Base-by-base conservation (phyloP, 768 basidiomycete species). In the Russula olivacea region DNA sequence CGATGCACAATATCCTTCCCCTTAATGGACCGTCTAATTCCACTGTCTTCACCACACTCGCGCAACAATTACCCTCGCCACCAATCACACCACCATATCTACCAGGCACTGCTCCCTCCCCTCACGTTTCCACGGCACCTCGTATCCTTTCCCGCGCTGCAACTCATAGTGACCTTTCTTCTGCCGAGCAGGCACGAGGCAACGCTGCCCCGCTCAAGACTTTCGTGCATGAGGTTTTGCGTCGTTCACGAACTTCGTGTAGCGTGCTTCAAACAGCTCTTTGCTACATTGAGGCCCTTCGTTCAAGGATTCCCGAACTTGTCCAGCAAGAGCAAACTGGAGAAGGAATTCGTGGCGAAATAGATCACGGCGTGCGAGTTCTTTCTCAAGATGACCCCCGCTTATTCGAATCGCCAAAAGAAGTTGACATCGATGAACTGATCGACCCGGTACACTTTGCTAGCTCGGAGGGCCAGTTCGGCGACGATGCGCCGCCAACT, bases 171-270 rank as follows among this genome's bases (percentile, higher is more conserved):
- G 53, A 49, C 66, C 34, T 64, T 61, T 61, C 71, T 59, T 52
- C 58, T 59, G 38, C 60, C 41, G 66, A 68, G 43, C 57, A 64
- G 32, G 66, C 69, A 15, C 69, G 59, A 12, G 68, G 71, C 65
- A 77, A 78, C 52, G 71, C 83, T 19, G 75, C 83, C 9, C 86
- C 88, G 9, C 80, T 91, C 66, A 86, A 82, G 66, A 78, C 81
- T 5, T 96, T 96, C 69, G 90, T 96, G 32, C 88, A 91, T 71
- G 92, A 96, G 74, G 89, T 94, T 9, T 80, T 96, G 15, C 82
- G 90, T 56, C 87, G 93, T 41, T 93, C 91, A 14, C 83, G 90
- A 52, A 94, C 92, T 0, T 89, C 90, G 5, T 89, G 87, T 48
- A 83, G 81, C 49, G 89, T 93, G 4, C 79, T 96, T 9, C 92